Evolutionary conservation across 1,139 yeast species (phyloP).

Genomic region (Geotrichum australiense): DNA sequence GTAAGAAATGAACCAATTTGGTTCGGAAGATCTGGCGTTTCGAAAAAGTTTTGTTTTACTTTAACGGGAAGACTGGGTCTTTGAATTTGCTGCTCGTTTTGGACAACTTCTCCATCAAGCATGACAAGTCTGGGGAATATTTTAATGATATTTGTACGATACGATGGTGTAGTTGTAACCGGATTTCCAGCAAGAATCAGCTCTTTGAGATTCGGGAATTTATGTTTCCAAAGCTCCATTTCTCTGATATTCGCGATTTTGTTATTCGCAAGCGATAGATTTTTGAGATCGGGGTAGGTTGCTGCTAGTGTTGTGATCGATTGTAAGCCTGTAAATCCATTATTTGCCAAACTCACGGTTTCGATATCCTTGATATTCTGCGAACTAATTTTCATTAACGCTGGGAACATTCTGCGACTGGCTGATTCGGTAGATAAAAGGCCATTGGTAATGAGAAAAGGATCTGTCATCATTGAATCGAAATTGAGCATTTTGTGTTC

Average conservation of each 20-base stretch:
- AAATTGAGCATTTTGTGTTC: conserved; percentile 62
- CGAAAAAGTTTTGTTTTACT: conserved; percentile 62
- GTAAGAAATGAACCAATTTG: conserved; percentile 70
- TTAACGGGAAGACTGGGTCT: conserved; percentile 43
- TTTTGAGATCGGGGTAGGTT: conserved; percentile 66
- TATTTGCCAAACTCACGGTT: conserved; percentile 69
- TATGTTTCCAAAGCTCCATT: conserved; percentile 73
- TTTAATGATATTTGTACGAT: conserved; percentile 58
- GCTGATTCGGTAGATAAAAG: conserved; percentile 52
- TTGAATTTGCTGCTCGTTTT: conserved; percentile 61
- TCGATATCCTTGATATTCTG: conserved; percentile 49
- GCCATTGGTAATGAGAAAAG: conserved; percentile 53
- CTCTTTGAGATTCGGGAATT: conserved; percentile 67
- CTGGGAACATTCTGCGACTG: conserved; percentile 80
- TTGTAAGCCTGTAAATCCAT: conserved; percentile 57
- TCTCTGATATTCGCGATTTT: conserved; percentile 50
- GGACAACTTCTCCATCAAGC: conserved; percentile 67
- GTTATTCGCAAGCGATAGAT: conserved; percentile 75
- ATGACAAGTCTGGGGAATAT: conserved; percentile 72
- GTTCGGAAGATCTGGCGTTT: conserved; percentile 62
- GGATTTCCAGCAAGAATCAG: conserved; percentile 74
- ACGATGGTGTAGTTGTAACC: conserved; percentile 44
- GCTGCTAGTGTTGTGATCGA: conserved; percentile 62
- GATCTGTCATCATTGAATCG: conserved; percentile 62
- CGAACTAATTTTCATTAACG: conserved; percentile 76